These are phyloP conservation scores for Lachnellula subtilissima DNA, from an alignment of 2,329 filamentous ascomycete species.

Conservation along the genomic window DNA sequence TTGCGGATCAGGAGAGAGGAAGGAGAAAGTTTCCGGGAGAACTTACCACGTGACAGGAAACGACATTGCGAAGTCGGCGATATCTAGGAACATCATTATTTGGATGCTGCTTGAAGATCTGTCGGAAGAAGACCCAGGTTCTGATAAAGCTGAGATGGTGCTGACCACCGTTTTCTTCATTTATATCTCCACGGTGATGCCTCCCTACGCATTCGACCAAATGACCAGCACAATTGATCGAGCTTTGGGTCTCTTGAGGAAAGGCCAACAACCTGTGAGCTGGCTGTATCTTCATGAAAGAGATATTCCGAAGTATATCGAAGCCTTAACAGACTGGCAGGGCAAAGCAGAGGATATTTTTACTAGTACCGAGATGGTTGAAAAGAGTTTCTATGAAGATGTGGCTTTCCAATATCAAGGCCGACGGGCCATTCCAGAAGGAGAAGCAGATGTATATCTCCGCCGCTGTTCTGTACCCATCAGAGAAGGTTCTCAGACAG, in stretches of 20 bases:
- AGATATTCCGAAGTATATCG: conserved; percentile 6
- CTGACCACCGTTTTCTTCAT: conserved; percentile 12
- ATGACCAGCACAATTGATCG: conserved; percentile 3
- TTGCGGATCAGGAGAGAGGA: conserved; percentile 3
- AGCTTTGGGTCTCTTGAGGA: conserved; percentile 2
- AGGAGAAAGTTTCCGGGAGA: background rate
- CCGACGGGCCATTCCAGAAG: background rate
- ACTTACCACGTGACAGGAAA: conserved; percentile 14
- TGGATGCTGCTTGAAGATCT: conserved; percentile 14
- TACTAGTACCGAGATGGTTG: background rate
- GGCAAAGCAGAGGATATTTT: conserved; percentile 1
- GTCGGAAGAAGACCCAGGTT: background rate
- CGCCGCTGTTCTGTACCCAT: conserved; percentile 6
- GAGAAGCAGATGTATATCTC: conserved; percentile 7
- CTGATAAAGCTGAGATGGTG: conserved; percentile 3
- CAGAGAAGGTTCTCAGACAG: conserved; percentile 2
- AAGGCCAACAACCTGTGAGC: conserved; percentile 2
- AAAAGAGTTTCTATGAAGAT: background rate
- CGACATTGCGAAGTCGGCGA: conserved; percentile 8
- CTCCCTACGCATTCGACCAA: conserved; percentile 8
- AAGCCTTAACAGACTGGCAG: conserved; percentile 7
- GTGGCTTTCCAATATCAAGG: background rate
- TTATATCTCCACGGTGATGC: conserved; percentile 11
- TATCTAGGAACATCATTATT: conserved; percentile 10
- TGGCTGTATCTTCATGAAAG: conserved; percentile 9